Percentiles rank a stretch among this genome's conserved stretches.
These are phyloP conservation scores for Cicer chorassanicum DNA, from an alignment of 306 rosid genomes.

Conservation along the genomic window DNA sequence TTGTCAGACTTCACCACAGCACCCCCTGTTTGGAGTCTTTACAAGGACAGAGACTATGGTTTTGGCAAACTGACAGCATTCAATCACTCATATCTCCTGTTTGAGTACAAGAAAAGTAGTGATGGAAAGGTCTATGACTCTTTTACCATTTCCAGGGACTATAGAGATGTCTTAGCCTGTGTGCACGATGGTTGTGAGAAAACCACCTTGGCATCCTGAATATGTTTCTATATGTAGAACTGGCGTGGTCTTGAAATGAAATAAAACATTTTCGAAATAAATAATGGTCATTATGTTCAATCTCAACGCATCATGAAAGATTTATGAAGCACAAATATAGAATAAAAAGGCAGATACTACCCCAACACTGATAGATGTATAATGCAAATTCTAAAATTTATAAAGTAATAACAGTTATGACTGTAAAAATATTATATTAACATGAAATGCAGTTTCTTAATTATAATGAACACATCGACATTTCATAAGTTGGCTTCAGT, in stretches of 20 bases:
- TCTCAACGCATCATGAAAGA: neutral
- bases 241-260: neutral
- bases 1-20: slow-evolving; percentile 49
- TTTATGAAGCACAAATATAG: slow-evolving; percentile 6
- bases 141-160: slow-evolving; percentile 73
- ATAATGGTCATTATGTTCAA: neutral
- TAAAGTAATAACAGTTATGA: neutral
- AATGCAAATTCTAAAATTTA: neutral
- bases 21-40: slow-evolving; percentile 70
- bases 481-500: neutral
- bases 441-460: neutral
- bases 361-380: neutral
- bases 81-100: slow-evolving; percentile 67
- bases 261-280: neutral
- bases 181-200: slow-evolving; percentile 73
- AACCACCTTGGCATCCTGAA: slow-evolving; percentile 64
- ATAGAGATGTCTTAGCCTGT: slow-evolving; percentile 77
- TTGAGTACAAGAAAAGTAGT: slow-evolving; percentile 78
- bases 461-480: neutral
- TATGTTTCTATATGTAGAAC: neutral
- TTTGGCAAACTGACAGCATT: slow-evolving; percentile 78
- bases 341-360: neutral
- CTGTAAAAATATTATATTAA: neutral
- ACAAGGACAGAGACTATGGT: slow-evolving; percentile 68
- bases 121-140: slow-evolving; percentile 71